These are phyloP conservation scores for Leishmania tropica DNA, from an alignment of 208 protist genomes.

Conservation along the genomic window DNA sequence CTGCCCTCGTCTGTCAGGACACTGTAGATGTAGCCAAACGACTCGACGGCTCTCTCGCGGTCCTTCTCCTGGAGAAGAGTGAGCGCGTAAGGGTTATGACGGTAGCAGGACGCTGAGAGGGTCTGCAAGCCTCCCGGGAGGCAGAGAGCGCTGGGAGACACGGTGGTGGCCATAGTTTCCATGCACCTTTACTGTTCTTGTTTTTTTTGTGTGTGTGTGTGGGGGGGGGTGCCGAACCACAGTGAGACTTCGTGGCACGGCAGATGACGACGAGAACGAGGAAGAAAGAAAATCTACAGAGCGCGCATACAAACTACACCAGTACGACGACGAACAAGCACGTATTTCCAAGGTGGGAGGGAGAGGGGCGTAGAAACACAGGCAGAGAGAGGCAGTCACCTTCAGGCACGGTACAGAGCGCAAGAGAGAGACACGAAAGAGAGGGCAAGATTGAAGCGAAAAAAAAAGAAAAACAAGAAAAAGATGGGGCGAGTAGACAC, in stretches of 20 bases:
- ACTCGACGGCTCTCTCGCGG: constrained; percentile 16
- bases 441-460: background rate
- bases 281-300: background rate
- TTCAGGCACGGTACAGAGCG: background rate
- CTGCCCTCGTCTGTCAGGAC: constrained; percentile 2
- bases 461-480: background rate
- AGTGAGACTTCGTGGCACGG: background rate
- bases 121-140: background rate
- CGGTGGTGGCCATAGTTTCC: constrained; percentile 3
- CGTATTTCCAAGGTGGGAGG: background rate
- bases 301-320: background rate
- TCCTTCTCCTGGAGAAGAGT: constrained; percentile 30
- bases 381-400: background rate
- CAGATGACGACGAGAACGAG: background rate
- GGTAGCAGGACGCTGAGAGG: constrained; percentile 25
- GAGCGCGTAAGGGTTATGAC: constrained; percentile 56
- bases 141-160: background rate
- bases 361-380: background rate
- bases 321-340: background rate
- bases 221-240: background rate
- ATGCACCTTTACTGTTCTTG: background rate
- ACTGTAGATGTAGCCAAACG: constrained; percentile 30
- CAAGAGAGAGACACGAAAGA: background rate
- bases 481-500: background rate
- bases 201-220: background rate